Evolutionary conservation across 2,329 filamentous ascomycete species (phyloP), one percentile per base, ranked within the genome.

Genomic region (Chaetomiaceae sp.): DNA sequence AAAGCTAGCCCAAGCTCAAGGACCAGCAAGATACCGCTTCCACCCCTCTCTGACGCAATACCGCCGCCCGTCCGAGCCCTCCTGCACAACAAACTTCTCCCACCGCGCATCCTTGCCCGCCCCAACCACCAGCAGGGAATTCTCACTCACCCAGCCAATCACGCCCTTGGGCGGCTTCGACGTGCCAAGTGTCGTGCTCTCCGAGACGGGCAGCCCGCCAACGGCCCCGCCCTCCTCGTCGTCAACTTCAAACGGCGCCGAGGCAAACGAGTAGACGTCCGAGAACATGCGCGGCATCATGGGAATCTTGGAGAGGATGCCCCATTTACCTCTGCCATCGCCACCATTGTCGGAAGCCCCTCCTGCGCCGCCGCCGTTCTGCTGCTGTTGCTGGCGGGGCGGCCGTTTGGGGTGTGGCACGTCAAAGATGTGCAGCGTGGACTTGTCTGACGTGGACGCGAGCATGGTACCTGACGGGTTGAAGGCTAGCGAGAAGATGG

Each of bases 401-500:
- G 70, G 67, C 57, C 71, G 73, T 46, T 73, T 75, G 8, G 75
- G 73, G 54, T 80, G 78, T 4, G 86, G 86, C 1, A 96, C 78
- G 65, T 97, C 90, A 66, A 96, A 99, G 33, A 99, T 80, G 70
- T 99, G 94, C 10, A 99, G 77, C 0, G 91, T 99, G 5, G 89
- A 91, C 71, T 97, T 99, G 75, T 99, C 94, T 1, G 91, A 96
- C 1, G 92, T 97, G 57, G 90, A 92, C 23, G 94, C 94, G 10
- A 97, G 78, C 65, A 90, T 80, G 38, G 79, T 81, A 47, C 87
- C 88, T 1, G 85, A 85, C 0, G 91, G 91, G 18, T 89, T 95
- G 68, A 99, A 94, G 10, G 87, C 86, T 10, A 99, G 76, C 2
- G 89, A 92, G 71, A 89, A 96, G 60, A 97, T 87, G 49, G 84